Percentiles rank a stretch among this genome's conserved stretches.
Evolutionary conservation across 2,329 filamentous ascomycete genomes (phyloP).

Genomic region (Trichoderma harzianum): DNA sequence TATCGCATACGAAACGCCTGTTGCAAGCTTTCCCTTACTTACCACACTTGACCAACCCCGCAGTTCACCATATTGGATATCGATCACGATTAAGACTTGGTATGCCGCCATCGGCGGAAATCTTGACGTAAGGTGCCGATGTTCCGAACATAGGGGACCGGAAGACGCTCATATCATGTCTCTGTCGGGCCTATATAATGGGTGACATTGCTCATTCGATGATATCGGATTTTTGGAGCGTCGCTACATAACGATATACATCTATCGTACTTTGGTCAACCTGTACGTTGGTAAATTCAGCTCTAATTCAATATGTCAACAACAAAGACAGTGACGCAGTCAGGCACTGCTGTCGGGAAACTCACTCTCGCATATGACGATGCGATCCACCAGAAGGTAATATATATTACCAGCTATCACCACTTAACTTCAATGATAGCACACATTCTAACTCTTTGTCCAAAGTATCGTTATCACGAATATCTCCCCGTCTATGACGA

Average conservation of each 20-base stretch:
- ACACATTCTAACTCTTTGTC: background rate
- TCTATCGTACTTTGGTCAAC: too few species aligned
- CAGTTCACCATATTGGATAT: conserved; percentile 11
- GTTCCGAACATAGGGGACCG: background rate
- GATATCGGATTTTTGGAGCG: background rate
- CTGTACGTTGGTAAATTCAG: background rate
- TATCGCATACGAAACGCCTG: background rate
- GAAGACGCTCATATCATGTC: background rate
- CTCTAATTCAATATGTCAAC: background rate
- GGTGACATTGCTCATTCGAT: background rate
- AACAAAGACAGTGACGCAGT: background rate
- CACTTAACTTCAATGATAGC: too few species aligned
- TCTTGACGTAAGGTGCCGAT: background rate
- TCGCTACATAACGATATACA: background rate
- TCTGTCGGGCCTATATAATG: background rate
- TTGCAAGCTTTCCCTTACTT: background rate
- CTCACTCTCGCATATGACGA: conserved; percentile 9
- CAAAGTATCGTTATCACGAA: background rate
- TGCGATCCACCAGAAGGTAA: conserved; percentile 5
- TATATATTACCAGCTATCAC: too few species aligned
- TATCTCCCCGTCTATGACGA: conserved; percentile 14
- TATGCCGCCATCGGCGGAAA: background rate
- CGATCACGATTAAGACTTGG: background rate
- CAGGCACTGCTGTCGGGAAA: background rate
- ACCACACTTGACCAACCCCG: background rate